Base-by-base conservation (phyloP, 257 asterid genomes). In the Pogostemon cablin region DNA sequence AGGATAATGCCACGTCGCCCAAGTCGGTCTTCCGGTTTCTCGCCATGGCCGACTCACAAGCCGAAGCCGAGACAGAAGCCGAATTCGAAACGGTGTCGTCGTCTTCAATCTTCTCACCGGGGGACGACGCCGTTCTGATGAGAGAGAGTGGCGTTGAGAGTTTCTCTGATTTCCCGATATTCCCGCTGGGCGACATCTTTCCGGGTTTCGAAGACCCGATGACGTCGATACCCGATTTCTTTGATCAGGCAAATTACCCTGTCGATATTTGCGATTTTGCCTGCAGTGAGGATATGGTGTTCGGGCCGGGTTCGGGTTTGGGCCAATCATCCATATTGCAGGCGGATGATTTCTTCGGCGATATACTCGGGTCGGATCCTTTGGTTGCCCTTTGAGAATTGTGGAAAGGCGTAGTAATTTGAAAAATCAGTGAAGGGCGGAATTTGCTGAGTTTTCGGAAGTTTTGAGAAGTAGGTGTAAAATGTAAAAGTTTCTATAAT, bases 291-390 rank as follows among this genome's bases (percentile, higher is more conserved):
- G 75, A 55, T 9, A 20, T 70, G 76, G 61, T 72, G 4, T 20
- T 73, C 77, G 95, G 88, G 79, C 79, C 92, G 15, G 58, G 72
- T 52, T 0, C 9, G 1, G 82, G 77, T 9, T 38, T 68, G 68
- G 85, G 76, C 75, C 88, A 86, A 25, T 59, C 88, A 8, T 58
- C 73, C 25, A 60, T 46, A 2, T 68, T 73, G 78, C 78, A 37
- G 7, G 35, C 64, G 7, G 96, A 90, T 4, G 95, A 84, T 39
- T 74, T 63, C 53, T 84, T 86, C 0, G 91, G 91, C 2, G 99
- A 91, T 15, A 12, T 86, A 68, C 87, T 93, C 82, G 96, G 96
- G 88, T 81, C 96, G 91, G 99, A 93, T 78, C 93, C 95, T 9
- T 76, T 82, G 0, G 82, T 85, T 48, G 87, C 75, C 25, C 90